Evolutionary conservation across 257 asterid species (phyloP), one percentile per base, ranked within the genome.

Genomic region (Petunia secreta): DNA sequence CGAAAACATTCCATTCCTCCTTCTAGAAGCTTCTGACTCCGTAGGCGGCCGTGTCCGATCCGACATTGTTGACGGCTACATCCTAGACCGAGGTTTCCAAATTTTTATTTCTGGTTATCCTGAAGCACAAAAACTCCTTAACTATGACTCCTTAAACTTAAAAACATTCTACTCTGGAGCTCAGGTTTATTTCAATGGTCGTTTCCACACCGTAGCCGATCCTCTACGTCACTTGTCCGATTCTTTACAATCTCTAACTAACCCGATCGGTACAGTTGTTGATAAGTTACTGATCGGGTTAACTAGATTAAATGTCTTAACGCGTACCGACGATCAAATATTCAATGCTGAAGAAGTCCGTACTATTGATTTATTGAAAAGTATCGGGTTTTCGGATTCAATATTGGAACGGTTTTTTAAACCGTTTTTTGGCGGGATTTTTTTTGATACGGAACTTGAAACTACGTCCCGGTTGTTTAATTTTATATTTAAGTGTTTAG

Each of bases 11-110:
- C 97, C 97, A 4, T 95, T 83, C 90, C 84, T 90, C 80, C 89
- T 95, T 84, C 88, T 95, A 64, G 97, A 95, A 82, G 89, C 98
- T 69, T 89, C 98, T 82, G 95, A 95, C 85, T 87, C 85, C 55
- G 96, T 95, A 54, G 99, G 99, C 6, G 99, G 98, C 81, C 97
- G 99, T n/a, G 99, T 95, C 5, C 96, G 97, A 5, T 85, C 97
- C 6, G 99, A 95, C 81, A 46, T 78, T 53, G 86, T 89, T 85
- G 94, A 95, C 81, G 99, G 98, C 59, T 95, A 82, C 91, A 88
- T 89, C 34, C 92, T 95, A 79, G 99, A 95, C 79, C 97, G 99
- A 63, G 99, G 99, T 7, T 95, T 95, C 85, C 98, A 95, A 68
- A 95, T 95, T 54, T 93, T 95, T 90, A 95, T 93, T 83, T 92